These are phyloP conservation scores for Diaporthe destruens DNA, from an alignment of 2,329 filamentous ascomycete species.

Conservation along the genomic window DNA sequence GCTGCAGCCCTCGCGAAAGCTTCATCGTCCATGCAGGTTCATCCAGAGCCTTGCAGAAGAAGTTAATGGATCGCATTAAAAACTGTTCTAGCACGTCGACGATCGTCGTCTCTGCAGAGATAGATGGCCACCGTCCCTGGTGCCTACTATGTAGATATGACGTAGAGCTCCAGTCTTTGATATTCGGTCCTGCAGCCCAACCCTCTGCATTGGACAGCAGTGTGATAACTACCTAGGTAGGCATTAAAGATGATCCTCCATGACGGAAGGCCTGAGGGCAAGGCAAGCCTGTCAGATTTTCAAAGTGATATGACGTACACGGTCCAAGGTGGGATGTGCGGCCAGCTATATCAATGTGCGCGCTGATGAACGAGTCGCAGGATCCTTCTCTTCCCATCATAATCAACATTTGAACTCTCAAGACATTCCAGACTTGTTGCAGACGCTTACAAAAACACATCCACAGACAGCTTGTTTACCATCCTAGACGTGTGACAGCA, in stretches of 20 bases:
- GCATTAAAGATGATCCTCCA: conserved; percentile 37
- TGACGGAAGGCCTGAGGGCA: conserved; percentile 34
- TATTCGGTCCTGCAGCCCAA: conserved; percentile 32
- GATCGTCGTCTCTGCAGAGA: not conserved
- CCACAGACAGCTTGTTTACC: not conserved
- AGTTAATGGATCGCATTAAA: not conserved
- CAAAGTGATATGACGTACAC: conserved; percentile 38
- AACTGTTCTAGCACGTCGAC: not conserved
- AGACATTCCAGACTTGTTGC: not conserved
- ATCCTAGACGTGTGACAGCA: not conserved
- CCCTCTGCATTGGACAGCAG: conserved; percentile 24
- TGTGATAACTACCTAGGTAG: not conserved
- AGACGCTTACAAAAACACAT: not conserved
- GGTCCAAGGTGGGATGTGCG: not conserved
- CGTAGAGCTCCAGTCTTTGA: conserved; percentile 38
- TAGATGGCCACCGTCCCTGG: conserved; percentile 10
- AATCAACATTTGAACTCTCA: conserved; percentile 15
- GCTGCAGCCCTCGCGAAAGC: too few species aligned
- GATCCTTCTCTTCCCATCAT: not conserved
- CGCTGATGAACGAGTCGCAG: not conserved
- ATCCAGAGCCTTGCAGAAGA: not conserved
- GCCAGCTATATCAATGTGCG: conserved; percentile 40
- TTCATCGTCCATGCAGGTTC: not conserved
- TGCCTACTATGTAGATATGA: conserved; percentile 31
- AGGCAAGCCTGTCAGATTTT: conserved; percentile 18